These are phyloP conservation scores for Stemphylium lycopersici DNA, from an alignment of 2,329 filamentous ascomycete genomes.

Conservation along the genomic window DNA sequence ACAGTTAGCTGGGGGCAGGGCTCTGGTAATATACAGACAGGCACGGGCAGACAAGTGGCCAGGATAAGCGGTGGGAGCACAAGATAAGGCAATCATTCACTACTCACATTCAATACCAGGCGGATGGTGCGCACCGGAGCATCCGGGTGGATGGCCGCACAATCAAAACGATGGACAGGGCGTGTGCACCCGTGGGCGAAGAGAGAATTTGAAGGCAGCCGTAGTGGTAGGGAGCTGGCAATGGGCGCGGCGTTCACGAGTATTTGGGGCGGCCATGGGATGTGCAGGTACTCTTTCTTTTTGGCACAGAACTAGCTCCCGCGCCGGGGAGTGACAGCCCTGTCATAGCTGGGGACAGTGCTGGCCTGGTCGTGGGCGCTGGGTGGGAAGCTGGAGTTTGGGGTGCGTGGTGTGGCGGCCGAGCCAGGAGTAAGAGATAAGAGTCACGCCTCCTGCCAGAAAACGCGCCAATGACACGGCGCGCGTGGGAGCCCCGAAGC, in stretches of 20 bases:
- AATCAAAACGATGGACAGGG: slow-evolving; percentile 29
- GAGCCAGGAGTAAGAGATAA: slow-evolving; percentile 37
- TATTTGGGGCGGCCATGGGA: slow-evolving; percentile 28
- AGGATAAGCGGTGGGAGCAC: slow-evolving; percentile 34
- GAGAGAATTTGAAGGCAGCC: slow-evolving; percentile 21
- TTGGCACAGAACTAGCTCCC: slow-evolving; percentile 42
- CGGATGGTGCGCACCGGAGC: slow-evolving; percentile 38
- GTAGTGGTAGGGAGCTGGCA: not conserved
- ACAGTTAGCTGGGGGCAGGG: slow-evolving; percentile 33
- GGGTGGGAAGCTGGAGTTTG: slow-evolving; percentile 23
- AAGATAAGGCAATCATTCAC: slow-evolving; percentile 42
- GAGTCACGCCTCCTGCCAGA: slow-evolving; percentile 19
- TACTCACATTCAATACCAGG: slow-evolving; percentile 31
- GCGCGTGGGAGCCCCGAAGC: slow-evolving; percentile 18
- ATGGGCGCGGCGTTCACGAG: slow-evolving; percentile 1
- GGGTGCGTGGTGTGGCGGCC: slow-evolving; percentile 24
- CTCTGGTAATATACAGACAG: slow-evolving; percentile 34
- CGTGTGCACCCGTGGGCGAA: slow-evolving; percentile 33
- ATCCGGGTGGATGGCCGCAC: slow-evolving; percentile 37
- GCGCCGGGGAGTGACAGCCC: slow-evolving; percentile 40
- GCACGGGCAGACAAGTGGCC: slow-evolving; percentile 31
- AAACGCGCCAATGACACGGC: slow-evolving; percentile 23
- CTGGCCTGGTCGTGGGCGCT: slow-evolving; percentile 23
- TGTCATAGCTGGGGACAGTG: slow-evolving; percentile 28
- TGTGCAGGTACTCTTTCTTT: slow-evolving; percentile 44